phyloP scores from a whole-genome alignment of 768 basidiomycete species.

The Clitopilus hobsonii region DNA sequence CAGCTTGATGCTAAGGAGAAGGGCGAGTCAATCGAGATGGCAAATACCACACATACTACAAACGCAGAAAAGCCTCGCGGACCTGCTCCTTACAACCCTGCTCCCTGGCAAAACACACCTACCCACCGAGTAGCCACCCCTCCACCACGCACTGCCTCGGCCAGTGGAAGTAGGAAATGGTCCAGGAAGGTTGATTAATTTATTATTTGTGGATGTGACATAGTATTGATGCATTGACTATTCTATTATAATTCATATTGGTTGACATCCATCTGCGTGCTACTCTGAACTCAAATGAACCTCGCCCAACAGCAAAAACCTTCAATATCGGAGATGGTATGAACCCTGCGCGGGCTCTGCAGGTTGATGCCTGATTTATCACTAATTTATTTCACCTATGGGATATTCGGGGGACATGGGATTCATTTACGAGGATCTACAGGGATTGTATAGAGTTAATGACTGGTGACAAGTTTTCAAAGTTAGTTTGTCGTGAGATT shows the following conservation, averaged over 20 bases:
- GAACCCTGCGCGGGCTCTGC: neutral
- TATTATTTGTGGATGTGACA: constrained; percentile 5
- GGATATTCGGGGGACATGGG: neutral
- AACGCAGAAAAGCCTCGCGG: constrained; percentile 11
- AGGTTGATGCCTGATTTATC: neutral
- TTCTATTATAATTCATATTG: constrained; percentile 13
- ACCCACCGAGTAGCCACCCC: constrained; percentile 38
- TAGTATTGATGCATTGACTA: constrained; percentile 5
- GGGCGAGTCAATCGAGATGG: constrained; percentile 9
- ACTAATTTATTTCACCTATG: neutral
- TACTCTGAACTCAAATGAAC: neutral
- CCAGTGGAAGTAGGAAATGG: constrained; percentile 63
- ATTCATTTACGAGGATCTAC: neutral
- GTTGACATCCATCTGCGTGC: constrained; percentile 1
- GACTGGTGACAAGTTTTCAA: neutral
- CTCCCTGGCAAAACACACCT: constrained; percentile 18
- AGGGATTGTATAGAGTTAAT: neutral
- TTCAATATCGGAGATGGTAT: neutral
- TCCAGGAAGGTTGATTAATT: constrained; percentile 67
- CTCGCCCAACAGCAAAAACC: neutral
- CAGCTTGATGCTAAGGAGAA: constrained; percentile 13
- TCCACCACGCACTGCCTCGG: constrained; percentile 34
- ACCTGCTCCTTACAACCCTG: constrained; percentile 14
- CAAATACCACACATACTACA: neutral
- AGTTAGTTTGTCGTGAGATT: neutral